Conservation (phyloP, 441 rosid species). For the Corymbia citriodora region DNA sequence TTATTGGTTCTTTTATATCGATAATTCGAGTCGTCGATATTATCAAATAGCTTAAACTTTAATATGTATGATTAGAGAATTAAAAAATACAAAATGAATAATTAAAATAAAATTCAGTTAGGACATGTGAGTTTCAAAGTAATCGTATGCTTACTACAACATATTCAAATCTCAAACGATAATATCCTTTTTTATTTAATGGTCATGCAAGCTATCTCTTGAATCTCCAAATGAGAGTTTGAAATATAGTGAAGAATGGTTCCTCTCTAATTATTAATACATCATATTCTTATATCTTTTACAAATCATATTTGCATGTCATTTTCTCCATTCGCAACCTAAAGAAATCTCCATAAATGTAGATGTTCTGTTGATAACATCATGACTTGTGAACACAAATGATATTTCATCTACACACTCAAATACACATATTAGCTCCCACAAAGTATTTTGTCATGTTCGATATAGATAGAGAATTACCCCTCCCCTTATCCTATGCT, state of each 20-base stretch:
- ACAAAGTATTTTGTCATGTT: background rate
- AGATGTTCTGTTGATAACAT: rapidly evolving
- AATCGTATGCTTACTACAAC: rapidly evolving
- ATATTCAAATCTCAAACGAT: rapidly evolving
- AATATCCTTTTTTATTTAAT: background rate
- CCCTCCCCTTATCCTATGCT: background rate
- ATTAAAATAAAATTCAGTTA: background rate
- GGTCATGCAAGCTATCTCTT: rapidly evolving
- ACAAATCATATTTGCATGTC: background rate
- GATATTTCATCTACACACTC: background rate
- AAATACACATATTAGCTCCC: background rate
- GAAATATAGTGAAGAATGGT: background rate
- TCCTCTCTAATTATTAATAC: background rate
- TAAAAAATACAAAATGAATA: background rate
- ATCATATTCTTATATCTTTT: background rate
- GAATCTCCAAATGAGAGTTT: rapidly evolving
- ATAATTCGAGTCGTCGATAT: background rate
- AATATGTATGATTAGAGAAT: background rate
- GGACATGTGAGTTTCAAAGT: background rate
- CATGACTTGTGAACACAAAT: background rate
- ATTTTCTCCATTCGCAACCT: background rate
- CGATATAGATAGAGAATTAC: background rate
- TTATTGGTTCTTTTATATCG: rapidly evolving
- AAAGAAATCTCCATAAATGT: rapidly evolving
- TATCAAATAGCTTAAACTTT: background rate